These are phyloP conservation scores for Trifolium fragiferum DNA, from an alignment of 306 rosid genomes.

Conservation along the genomic window DNA sequence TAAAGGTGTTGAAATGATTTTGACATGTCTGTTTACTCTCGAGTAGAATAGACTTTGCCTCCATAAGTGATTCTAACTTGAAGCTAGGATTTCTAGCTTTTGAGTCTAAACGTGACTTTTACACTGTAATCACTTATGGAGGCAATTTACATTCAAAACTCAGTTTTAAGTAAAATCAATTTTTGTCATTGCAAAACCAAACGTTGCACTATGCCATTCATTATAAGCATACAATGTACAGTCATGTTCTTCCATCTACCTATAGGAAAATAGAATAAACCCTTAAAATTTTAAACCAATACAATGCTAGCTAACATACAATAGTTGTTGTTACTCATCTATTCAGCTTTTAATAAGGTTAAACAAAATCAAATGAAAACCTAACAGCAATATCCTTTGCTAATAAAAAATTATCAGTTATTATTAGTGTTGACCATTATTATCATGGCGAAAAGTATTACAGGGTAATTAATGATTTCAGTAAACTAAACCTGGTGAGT, in stretches of 20 bases:
- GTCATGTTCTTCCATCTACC: neutral
- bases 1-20: too few species aligned
- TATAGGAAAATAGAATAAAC: neutral
- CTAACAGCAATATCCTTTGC: conserved; percentile 7
- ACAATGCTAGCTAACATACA: neutral
- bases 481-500: conserved; percentile 31
- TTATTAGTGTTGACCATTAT: neutral
- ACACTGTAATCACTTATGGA: too few species aligned
- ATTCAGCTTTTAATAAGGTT: neutral
- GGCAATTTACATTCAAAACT: too few species aligned
- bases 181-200: too few species aligned
- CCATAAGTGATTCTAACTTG: too few species aligned
- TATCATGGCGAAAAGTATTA: conserved; percentile 19
- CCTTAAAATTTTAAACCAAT: conserved; percentile 5
- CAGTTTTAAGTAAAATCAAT: too few species aligned
- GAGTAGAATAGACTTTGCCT: too few species aligned
- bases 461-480: conserved; percentile 17
- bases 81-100: too few species aligned
- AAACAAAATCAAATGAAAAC: neutral
- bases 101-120: too few species aligned
- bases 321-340: neutral
- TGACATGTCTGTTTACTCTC: too few species aligned
- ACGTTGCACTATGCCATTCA: too few species aligned
- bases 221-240: neutral
- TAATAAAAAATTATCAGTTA: neutral